Base-by-base conservation (phyloP, 805 yeast genomes). In the Pichia nakasei region DNA sequence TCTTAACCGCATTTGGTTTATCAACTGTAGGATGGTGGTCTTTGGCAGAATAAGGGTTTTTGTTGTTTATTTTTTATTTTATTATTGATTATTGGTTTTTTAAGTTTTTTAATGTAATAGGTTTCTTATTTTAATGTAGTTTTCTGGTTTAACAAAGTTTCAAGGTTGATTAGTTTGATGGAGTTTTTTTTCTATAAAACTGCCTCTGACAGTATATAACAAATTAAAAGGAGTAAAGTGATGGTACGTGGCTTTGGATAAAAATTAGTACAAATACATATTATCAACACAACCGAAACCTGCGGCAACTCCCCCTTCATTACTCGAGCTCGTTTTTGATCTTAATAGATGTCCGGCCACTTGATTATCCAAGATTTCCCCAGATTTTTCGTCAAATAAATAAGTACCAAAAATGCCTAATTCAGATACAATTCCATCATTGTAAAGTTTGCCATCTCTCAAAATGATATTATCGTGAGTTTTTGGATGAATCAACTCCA, bases 261-360 rank as follows among this genome's bases (percentile, higher is more conserved):
- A 33, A 35, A 13, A 17, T 44, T 57, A 65, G 47, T 72, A 69
- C 35, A 86, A 65, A 48, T 79, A 76, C 32, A 88, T 71, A 56
- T 88, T 84, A 63, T 93, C 98, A 35, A 93, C 85, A 63, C 97
- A 88, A 7, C 97, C 99, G 64, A 85, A 91, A 1, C 99, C 99
- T 15, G 98, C 98, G 20, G 97, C 97, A 29, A 93, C 97, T 34
- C 99, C 99, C 33, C 98, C 98, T 67, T 93, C 99, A 63, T 93
- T 81, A 43, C 95, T 83, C 4, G 82, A 68, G 51, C 85, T 82
- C 45, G 88, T 78, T 62, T 93, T 93, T 0, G 96, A 84, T 65
- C 98, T 78, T 53, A 93, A 67, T 51, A 93, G 69, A 78, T 85
- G 86, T 6, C 97, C 97, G 2, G 88, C 78, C 49, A 75, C 75